Base-by-base conservation (phyloP, 2,329 filamentous ascomycete species). In the Aspergillus novoparasiticus region DNA sequence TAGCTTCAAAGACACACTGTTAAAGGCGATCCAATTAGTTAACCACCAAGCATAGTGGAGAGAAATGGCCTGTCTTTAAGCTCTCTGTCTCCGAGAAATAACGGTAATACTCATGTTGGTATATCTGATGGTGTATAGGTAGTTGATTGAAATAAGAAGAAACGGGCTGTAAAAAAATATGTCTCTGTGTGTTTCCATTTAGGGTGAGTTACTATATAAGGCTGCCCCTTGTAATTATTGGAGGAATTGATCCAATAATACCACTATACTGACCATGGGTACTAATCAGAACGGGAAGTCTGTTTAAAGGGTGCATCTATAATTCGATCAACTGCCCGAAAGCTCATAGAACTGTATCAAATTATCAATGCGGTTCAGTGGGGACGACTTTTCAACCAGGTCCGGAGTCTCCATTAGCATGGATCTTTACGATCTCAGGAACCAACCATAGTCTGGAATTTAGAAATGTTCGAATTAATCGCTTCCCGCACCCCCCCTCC, bases 381-480 rank as follows among this genome's bases (percentile, higher is more conserved):
- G 57, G 32, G 57, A 45, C 30, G 16, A 41, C 39, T n/a, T 12
- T 19, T 41, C n/a, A n/a, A 58, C 41, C 30, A n/a, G 57, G 57
- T 59, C 57, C n/a, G 46, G 57, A 59, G 34, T 32, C 57, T 51
- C 45, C 43, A 48, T 48, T 26, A 50, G 43, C n/a, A 45, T 21
- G 26, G 39, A 46, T 46, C 48, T 41, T 54, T 30, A 60, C 23
- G 58, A 60, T 56, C 39, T 32, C 50, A 45, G 50, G 50, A 60
- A 26, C 50, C 50, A 45, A 41, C 36, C 55, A 57, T 30, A 50
- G 26, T 26, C 10, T 4, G 21, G 26, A 12, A 3, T 28, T 16
- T 6, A 16, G 26, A 16, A 3, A 11, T 30, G 16, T 16, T 30
- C 28, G 26, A 50, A 26, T 50, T 41, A 41, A 41, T 41, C 2